phyloP scores from a whole-genome alignment of 2,329 filamentous ascomycete genomes.

The Fusarium annulatum region DNA sequence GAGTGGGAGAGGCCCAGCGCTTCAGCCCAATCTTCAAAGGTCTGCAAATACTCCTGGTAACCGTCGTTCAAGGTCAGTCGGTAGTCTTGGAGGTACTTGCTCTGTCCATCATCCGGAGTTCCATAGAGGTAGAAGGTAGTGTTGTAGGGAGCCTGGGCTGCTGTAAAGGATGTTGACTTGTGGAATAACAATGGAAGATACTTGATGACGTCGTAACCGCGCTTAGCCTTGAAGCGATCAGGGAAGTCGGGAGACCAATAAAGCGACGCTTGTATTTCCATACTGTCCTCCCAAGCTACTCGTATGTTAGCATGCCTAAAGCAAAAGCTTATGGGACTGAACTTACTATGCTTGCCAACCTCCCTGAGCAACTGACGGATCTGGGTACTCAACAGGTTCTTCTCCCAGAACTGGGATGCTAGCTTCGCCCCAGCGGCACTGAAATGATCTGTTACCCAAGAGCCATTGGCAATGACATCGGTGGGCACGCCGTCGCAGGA shows the following conservation, averaged over 20 bases:
- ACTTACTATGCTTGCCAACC: neutral
- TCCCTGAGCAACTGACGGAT: fast-evolving
- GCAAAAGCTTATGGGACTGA: fast-evolving
- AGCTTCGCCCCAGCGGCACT: neutral
- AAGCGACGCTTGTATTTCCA: neutral
- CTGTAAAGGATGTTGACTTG: neutral
- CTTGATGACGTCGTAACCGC: neutral
- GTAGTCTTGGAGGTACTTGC: neutral
- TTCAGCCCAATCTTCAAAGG: neutral
- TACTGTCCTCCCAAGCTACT: neutral
- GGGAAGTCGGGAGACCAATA: neutral
- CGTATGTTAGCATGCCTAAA: neutral
- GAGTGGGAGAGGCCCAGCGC: neutral
- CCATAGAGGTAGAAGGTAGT: neutral
- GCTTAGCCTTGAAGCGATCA: neutral
- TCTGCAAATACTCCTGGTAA: neutral
- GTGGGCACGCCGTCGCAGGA: neutral
- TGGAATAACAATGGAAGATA: neutral
- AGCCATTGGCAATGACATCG: neutral
- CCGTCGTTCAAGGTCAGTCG: neutral
- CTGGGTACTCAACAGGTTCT: neutral
- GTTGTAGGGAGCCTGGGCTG: neutral
- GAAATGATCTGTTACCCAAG: neutral
- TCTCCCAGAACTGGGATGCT: neutral
- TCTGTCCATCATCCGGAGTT: neutral